Percentiles rank a stretch among this genome's conserved stretches.
Conservation (phyloP, 2,329 filamentous ascomycete species). For the Fusarium clavum region DNA sequence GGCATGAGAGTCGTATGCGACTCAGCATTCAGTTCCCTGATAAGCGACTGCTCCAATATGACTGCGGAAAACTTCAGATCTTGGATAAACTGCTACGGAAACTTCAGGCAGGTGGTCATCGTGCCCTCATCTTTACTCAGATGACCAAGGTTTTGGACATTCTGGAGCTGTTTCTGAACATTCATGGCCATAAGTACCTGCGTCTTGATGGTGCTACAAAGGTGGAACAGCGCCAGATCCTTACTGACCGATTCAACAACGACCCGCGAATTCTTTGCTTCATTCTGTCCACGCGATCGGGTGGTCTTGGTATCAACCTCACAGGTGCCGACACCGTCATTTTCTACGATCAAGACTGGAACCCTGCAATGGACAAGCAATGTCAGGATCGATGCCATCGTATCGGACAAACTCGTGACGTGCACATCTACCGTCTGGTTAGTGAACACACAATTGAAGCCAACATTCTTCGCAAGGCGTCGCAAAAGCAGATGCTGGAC, state of each 20-base stretch:
- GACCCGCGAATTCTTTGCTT: constrained; percentile 93
- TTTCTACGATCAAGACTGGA: constrained; percentile 99
- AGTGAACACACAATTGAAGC: constrained; percentile 97
- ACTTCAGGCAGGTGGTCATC: constrained; percentile 89
- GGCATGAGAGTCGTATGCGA: constrained; percentile 93
- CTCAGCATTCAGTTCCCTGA: constrained; percentile 97
- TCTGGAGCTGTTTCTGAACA: constrained; percentile 96
- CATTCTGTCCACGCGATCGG: constrained; percentile 93
- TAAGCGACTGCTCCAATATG: constrained; percentile 94
- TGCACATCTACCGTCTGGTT: constrained; percentile 95
- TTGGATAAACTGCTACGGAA: constrained; percentile 87
- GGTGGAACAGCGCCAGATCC: constrained; percentile 92
- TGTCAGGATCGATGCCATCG: constrained; percentile 97
- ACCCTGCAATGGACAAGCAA: constrained; percentile 99
- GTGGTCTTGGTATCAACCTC: constrained; percentile 94
- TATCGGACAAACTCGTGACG: constrained; percentile 96
- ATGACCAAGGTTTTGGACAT: constrained; percentile 99
- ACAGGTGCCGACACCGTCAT: constrained; percentile 98
- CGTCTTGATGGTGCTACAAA: constrained; percentile 97
- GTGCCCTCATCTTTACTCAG: constrained; percentile 97
- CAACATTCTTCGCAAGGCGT: constrained; percentile 95
- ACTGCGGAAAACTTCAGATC: constrained; percentile 95
- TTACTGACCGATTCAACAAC: constrained; percentile 97
- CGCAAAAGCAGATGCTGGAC: constrained; percentile 97
- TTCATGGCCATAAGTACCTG: constrained; percentile 96